These are phyloP conservation scores for Sesbania bispinosa DNA, from an alignment of 306 rosid genomes.

Conservation along the genomic window DNA sequence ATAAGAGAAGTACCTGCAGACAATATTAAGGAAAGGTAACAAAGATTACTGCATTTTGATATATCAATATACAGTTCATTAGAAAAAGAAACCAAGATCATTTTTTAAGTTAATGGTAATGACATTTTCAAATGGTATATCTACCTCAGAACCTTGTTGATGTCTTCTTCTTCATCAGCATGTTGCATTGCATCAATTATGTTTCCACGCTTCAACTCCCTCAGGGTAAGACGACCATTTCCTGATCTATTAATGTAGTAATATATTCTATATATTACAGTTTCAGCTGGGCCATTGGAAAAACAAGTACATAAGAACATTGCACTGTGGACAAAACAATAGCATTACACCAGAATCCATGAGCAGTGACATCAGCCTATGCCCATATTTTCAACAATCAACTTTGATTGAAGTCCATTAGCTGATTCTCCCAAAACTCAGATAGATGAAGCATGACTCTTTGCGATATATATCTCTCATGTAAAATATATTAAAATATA, in stretches of 20 bases:
- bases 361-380: background rate
- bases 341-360: conserved; percentile 8
- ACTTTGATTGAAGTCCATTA: background rate
- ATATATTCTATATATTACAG: conserved; percentile 96
- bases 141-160: conserved; percentile 97
- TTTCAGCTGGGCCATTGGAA: conserved; percentile 89
- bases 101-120: conserved; percentile 12
- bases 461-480: background rate
- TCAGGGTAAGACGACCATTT: conserved; percentile 80
- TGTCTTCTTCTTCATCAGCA: conserved; percentile 99
- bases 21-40: background rate
- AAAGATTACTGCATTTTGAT: background rate
- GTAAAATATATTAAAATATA: no score
- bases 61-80: background rate
- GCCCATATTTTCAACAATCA: background rate
- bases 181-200: conserved; percentile 98
- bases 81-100: conserved; percentile 1
- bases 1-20: conserved; percentile 85
- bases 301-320: conserved; percentile 29
- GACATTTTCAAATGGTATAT: conserved; percentile 9
- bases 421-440: background rate
- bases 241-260: conserved; percentile 94
- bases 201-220: conserved; percentile 96
- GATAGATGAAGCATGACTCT: background rate
- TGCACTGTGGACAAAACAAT: conserved; percentile 7